Evolutionary conservation across 176 grass and related monocot species (phyloP), one percentile per base, ranked within the genome.

Genomic region (Guadua angustifolia): DNA sequence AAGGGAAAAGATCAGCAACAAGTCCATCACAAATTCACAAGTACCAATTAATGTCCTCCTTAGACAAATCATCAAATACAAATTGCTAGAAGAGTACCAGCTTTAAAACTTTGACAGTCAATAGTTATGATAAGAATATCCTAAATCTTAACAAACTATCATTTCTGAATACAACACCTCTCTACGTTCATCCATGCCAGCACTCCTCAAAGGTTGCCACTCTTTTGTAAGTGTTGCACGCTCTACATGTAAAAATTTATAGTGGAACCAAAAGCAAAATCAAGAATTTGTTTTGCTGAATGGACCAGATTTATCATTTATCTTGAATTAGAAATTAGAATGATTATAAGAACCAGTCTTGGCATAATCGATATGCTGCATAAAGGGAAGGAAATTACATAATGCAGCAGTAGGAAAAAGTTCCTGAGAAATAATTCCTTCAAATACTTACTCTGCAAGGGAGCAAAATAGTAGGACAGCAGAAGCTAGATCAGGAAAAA

Each of bases 1-100:
- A 85, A 69, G 19, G 44, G 36, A 86, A 82, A 63, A 35, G 42
- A 63, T 82, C 21, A 82, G 73, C 56, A 86, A 66, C 15, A 45
- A 42, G 26, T 60, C 2, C 32, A 57, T 24, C 47, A 15, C 46
- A 85, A 81, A 42, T 32, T 24, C 47, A 15, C 46, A 85, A 81
- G 51, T 32, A 82, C 81, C 45, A 61, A 77, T 70, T 63, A 77
- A 16, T 51, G 49, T 14, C 49, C 16, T 51, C 49, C 49, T 51
- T 17, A 51, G 4, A 17, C 17, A 51, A 47, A 39, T 32, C 26
- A 68, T 53, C 15, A 60, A 69, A 55, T 58, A n/a, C 55, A 63
- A 26, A 29, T 22, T 82, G 13, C 45, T 85, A 69, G 21, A 78
- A 50, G 61, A 84, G 18, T 80, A 43, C 2, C 14, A 75, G 5